These are phyloP conservation scores for Lactarius trivialis DNA, from an alignment of 768 basidiomycete genomes.

Conservation along the genomic window DNA sequence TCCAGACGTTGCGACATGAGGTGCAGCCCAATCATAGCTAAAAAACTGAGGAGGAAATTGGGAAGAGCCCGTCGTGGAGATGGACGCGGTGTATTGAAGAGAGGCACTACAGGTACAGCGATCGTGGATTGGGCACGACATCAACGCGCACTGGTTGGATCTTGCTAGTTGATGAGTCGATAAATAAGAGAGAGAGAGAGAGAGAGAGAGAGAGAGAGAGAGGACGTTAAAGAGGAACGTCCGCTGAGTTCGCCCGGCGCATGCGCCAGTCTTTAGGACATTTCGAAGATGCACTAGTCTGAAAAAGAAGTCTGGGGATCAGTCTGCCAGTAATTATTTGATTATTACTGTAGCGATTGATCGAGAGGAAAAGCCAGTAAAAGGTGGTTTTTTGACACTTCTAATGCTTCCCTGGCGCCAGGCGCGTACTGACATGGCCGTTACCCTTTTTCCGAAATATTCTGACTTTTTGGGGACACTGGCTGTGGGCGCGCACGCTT, in stretches of 20 bases:
- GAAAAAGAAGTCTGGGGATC: constrained; percentile 15
- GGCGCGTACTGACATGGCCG: constrained; percentile 2
- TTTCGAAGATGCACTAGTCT: constrained; percentile 10
- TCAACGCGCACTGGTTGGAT: constrained; percentile 2
- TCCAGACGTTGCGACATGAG: background rate
- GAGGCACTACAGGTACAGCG: constrained; percentile 7
- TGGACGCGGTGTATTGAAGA: constrained; percentile 7
- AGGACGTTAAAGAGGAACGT: background rate
- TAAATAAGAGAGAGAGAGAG: constrained; percentile 9
- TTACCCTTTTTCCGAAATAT: constrained; percentile 10
- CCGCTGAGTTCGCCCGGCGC: constrained; percentile 17
- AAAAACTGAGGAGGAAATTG: constrained; percentile 10
- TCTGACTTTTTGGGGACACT: constrained; percentile 12
- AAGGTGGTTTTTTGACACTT: constrained; percentile 7
- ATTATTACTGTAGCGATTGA: constrained; percentile 13
- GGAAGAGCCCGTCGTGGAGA: constrained; percentile 2
- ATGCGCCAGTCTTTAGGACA: constrained; percentile 13
- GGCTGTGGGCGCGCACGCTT: background rate
- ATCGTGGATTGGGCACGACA: constrained; percentile 18
- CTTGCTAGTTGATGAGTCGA: background rate
- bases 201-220: background rate
- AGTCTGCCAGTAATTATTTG: constrained; percentile 9
- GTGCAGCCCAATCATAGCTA: constrained; percentile 14
- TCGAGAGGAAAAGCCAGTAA: constrained; percentile 13
- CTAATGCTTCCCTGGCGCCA: background rate